Percentiles rank a stretch among this genome's conserved stretches.
phyloP scores from a whole-genome alignment of 1,284 basidiomycete species.

The Ganoderma leucocontextum region DNA sequence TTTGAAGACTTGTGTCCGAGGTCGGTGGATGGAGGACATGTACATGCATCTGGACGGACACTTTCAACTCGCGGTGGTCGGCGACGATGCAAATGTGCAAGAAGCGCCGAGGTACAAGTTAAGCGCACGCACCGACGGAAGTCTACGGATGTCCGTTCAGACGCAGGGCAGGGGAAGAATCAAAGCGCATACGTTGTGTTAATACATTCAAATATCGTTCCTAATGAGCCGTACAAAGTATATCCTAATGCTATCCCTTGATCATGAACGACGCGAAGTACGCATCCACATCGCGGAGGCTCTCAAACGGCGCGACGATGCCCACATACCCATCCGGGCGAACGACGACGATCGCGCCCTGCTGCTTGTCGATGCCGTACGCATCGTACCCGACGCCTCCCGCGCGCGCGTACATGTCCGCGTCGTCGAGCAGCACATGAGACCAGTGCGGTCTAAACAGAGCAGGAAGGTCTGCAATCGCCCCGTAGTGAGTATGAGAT shows the following conservation, averaged over 20 bases:
- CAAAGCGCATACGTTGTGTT: not conserved
- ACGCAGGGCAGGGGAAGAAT: not conserved
- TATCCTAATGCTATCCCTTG: not conserved
- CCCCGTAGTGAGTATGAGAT: no score
- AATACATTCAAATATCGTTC: not conserved
- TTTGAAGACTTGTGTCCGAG: not conserved
- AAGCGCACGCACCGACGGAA: not conserved
- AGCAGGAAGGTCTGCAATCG: constrained; percentile 49
- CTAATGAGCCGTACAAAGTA: not conserved
- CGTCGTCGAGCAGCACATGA: constrained; percentile 52
- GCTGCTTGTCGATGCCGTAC: constrained; percentile 59
- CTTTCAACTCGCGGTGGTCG: not conserved
- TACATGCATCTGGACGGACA: not conserved
- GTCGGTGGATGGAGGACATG: not conserved
- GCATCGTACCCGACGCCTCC: constrained; percentile 54
- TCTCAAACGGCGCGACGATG: constrained; percentile 58
- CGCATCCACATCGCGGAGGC: constrained; percentile 49
- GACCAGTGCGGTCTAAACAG: constrained; percentile 70
- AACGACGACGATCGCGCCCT: constrained; percentile 70
- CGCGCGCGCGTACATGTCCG: constrained; percentile 41
- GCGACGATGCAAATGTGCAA: not conserved
- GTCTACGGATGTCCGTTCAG: no score
- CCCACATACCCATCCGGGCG: constrained; percentile 83
- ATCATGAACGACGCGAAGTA: constrained; percentile 60
- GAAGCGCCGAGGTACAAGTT: not conserved